phyloP scores from a whole-genome alignment of 2,329 filamentous ascomycete genomes.

The Fusarium equiseti region DNA sequence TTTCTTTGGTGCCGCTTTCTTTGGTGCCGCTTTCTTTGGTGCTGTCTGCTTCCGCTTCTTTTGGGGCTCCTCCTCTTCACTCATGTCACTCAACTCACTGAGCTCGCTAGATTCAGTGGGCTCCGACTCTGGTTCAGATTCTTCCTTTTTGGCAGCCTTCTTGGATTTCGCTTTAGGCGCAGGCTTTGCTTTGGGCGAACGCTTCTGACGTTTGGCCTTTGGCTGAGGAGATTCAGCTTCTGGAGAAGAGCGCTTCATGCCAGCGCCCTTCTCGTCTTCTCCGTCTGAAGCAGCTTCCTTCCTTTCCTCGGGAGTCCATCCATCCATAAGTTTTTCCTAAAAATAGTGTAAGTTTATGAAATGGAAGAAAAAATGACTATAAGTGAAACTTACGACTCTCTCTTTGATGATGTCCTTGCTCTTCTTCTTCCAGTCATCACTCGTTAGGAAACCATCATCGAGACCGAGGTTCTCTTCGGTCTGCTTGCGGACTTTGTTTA shows the following conservation, averaged over 20 bases:
- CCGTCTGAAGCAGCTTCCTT: slow-evolving; percentile 43
- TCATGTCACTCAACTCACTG: slow-evolving; percentile 43
- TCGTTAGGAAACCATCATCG: slow-evolving; percentile 63
- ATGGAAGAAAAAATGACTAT: not conserved
- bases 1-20: slow-evolving; percentile 18
- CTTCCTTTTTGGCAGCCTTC: slow-evolving; percentile 39
- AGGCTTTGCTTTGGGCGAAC: slow-evolving; percentile 47
- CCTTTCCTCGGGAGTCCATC: slow-evolving; percentile 50
- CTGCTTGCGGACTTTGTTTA: slow-evolving; percentile 68
- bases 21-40: slow-evolving; percentile 8
- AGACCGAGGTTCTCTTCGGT: slow-evolving; percentile 64
- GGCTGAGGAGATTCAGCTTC: slow-evolving; percentile 53
- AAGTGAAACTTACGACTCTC: slow-evolving; percentile 61
- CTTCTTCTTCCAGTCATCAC: slow-evolving; percentile 66
- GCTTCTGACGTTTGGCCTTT: slow-evolving; percentile 58
- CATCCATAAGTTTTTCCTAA: slow-evolving; percentile 54
- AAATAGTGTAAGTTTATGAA: slow-evolving; percentile 5
- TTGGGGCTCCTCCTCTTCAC: slow-evolving; percentile 45
- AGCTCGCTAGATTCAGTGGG: slow-evolving; percentile 39
- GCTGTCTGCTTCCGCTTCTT: slow-evolving; percentile 35
- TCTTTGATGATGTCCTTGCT: slow-evolving; percentile 70
- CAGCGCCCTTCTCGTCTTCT: slow-evolving; percentile 47
- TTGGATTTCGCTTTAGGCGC: slow-evolving; percentile 49
- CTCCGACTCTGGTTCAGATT: slow-evolving; percentile 38
- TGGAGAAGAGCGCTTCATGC: slow-evolving; percentile 52